A percentile compares a stretch with the other conserved stretches of the same genome.
phyloP scores from a whole-genome alignment of 78 protist species.

The Dictyostelium brefeldianum region DNA sequence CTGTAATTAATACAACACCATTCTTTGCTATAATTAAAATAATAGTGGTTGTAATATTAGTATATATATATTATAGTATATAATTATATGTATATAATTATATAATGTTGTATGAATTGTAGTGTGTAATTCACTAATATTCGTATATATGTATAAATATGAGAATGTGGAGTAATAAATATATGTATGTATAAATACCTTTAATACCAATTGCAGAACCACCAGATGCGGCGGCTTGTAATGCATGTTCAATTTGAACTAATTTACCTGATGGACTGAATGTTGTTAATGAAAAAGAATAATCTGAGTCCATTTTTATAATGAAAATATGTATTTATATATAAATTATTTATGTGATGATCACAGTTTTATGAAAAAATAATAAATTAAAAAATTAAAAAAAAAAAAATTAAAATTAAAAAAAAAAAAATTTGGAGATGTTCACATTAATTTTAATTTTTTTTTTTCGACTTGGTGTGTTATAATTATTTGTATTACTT shows the following conservation, averaged over 20 bases:
- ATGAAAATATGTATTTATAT: constrained; percentile 4
- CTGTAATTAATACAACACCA: constrained; percentile 99
- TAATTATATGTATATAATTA: no score
- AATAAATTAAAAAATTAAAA: neutral
- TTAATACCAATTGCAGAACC: constrained; percentile 98
- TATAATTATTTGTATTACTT: no score
- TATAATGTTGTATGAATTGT: no score
- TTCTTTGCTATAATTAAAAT: constrained; percentile 96
- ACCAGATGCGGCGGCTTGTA: constrained; percentile 96
- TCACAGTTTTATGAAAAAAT: neutral
- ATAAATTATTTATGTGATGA: neutral
- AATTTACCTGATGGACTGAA: constrained; percentile 99
- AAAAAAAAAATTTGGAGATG: no score
- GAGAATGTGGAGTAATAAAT: neutral
- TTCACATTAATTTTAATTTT: no score
- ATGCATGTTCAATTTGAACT: constrained; percentile 99
- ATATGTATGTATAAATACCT: constrained; percentile 83
- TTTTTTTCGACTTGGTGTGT: no score
- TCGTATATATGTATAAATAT: no score
- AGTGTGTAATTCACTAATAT: no score
- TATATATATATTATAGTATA: no score
- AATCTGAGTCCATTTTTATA: constrained; percentile 72
- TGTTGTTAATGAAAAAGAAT: constrained; percentile 98
- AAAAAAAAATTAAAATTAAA: neutral
- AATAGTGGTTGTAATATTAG: neutral